Percentiles rank a stretch among this genome's conserved stretches.
phyloP scores from a whole-genome alignment of 2,329 filamentous ascomycete genomes.

The Atkinsonella hypoxylon region DNA sequence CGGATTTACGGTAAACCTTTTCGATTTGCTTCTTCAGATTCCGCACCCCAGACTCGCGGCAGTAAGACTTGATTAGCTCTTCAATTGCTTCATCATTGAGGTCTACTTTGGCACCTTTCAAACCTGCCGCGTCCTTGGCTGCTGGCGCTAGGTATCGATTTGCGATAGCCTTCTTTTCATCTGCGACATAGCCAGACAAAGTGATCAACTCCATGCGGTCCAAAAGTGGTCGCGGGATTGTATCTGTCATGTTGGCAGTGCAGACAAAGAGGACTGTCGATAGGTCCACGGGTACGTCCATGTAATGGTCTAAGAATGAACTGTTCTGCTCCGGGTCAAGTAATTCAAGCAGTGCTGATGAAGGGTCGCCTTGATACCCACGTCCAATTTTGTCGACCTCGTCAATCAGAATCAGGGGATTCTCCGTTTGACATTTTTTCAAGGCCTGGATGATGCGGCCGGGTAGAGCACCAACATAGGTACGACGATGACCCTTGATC shows the following conservation, averaged over 20 bases:
- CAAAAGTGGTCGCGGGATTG: slow-evolving; percentile 82
- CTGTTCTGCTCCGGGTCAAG: slow-evolving; percentile 95
- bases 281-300: slow-evolving; percentile 94
- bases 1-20: slow-evolving; percentile 95
- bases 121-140: slow-evolving; percentile 84
- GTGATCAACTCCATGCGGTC: slow-evolving; percentile 98
- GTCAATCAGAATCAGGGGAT: slow-evolving; percentile 90
- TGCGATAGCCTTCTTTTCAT: slow-evolving; percentile 98
- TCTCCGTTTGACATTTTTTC: slow-evolving; percentile 98
- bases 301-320: slow-evolving; percentile 96
- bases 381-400: slow-evolving; percentile 97
- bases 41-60: slow-evolving; percentile 89
- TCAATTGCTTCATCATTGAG: slow-evolving; percentile 79
- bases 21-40: slow-evolving; percentile 99
- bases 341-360: slow-evolving; percentile 83
- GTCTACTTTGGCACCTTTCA: slow-evolving; percentile 85
- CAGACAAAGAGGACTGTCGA: slow-evolving; percentile 98
- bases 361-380: slow-evolving; percentile 91
- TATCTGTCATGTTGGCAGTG: slow-evolving; percentile 98
- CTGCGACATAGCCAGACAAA: slow-evolving; percentile 88
- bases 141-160: slow-evolving; percentile 84
- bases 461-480: slow-evolving; percentile 89
- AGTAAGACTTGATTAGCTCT: slow-evolving; percentile 97
- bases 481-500: slow-evolving; percentile 94
- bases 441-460: slow-evolving; percentile 95